phyloP scores from a whole-genome alignment of 108 stramenopile genomes.

The Chaetoceros muelleri region DNA sequence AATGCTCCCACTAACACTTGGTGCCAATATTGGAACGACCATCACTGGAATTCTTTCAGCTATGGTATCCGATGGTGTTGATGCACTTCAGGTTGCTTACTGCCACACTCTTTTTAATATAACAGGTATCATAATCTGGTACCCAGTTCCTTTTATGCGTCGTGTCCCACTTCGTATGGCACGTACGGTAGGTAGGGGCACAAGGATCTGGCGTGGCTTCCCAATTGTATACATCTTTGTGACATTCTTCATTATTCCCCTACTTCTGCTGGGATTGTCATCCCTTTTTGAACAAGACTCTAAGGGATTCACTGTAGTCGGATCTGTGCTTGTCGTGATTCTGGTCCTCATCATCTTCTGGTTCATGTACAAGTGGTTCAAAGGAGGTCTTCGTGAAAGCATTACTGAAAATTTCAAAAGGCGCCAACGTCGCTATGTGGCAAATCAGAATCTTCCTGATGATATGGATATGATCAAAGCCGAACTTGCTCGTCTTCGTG shows the following conservation, averaged over 20 bases:
- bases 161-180: constrained; percentile 46
- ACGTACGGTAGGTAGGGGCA: constrained; percentile 48
- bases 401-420: constrained; percentile 17
- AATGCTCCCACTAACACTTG: constrained; percentile 80
- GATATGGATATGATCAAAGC: constrained; percentile 45
- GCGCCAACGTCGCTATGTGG: constrained; percentile 20
- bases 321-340: constrained; percentile 21
- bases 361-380: constrained; percentile 30
- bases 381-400: not conserved
- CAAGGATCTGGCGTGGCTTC: constrained; percentile 44
- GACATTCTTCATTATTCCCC: constrained; percentile 54
- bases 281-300: constrained; percentile 30
- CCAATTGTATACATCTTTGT: constrained; percentile 58
- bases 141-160: constrained; percentile 77
- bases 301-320: constrained; percentile 31
- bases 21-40: constrained; percentile 85
- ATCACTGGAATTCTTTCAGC: constrained; percentile 54
- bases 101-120: constrained; percentile 64
- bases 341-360: constrained; percentile 5
- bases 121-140: constrained; percentile 69
- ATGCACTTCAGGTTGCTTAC: constrained; percentile 48
- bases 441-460: constrained; percentile 25
- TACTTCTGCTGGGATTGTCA: constrained; percentile 48
- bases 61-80: constrained; percentile 30
- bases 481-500: constrained; percentile 20